These are phyloP conservation scores for Kwoniella bestiolae DNA, from an alignment of 768 basidiomycete genomes.

Conservation along the genomic window DNA sequence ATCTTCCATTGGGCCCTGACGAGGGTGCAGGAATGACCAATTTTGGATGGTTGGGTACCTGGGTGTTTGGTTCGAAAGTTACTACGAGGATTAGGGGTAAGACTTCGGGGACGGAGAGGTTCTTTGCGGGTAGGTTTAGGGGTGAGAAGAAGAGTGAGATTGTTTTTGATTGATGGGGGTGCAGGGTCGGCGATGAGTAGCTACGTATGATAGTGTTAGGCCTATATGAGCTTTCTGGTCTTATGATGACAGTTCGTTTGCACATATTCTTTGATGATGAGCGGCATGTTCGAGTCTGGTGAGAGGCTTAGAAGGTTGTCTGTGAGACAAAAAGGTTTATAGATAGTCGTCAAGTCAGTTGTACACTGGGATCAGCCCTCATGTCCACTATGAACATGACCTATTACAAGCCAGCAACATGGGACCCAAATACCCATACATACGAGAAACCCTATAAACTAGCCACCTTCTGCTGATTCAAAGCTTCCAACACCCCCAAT, in stretches of 20 bases:
- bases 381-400: too few relatives aligned
- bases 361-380: too few relatives aligned
- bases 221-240: too few relatives aligned
- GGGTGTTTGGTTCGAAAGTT: slow-evolving; percentile 92
- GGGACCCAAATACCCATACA: slow-evolving; percentile 11
- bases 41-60: slow-evolving; percentile 75
- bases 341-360: too few relatives aligned
- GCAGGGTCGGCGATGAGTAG: too few relatives aligned
- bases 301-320: too few relatives aligned
- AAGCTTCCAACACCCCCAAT: slow-evolving; percentile 14
- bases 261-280: too few relatives aligned
- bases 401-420: not conserved
- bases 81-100: slow-evolving; percentile 85
- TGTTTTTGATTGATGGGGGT: not conserved
- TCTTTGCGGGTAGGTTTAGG: slow-evolving; percentile 73
- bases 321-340: too few relatives aligned
- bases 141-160: slow-evolving; percentile 30
- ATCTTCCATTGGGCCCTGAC: slow-evolving; percentile 36
- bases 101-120: slow-evolving; percentile 76
- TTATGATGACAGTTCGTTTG: too few relatives aligned
- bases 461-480: slow-evolving; percentile 1
- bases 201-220: too few relatives aligned
- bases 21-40: slow-evolving; percentile 33
- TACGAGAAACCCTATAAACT: not conserved
- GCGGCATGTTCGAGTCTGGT: too few relatives aligned